Conservation (phyloP, 192 early-diverging fungal genomes). For the Mycoemilia scoparia region DNA sequence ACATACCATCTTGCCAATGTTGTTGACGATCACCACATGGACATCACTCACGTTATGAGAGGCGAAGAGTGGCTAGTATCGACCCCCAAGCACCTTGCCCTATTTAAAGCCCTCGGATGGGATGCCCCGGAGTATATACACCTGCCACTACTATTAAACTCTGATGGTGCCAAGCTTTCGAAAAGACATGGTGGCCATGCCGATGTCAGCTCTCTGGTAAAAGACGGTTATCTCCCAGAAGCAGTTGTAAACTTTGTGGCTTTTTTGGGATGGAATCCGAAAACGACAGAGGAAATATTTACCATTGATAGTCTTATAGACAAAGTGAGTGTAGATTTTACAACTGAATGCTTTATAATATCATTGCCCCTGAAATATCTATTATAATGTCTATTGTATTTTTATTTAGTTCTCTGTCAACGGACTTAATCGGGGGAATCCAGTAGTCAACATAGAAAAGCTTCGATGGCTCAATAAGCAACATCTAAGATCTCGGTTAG, state of each 20-base stretch:
- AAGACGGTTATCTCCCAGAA: constrained; percentile 65
- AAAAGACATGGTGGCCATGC: constrained; percentile 69
- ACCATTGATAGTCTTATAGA: constrained; percentile 22
- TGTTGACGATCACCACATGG: constrained; percentile 82
- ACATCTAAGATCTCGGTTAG: constrained; percentile 13
- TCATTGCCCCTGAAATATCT: no score
- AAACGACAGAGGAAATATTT: constrained; percentile 40
- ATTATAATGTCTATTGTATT: no score
- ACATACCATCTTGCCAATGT: constrained; percentile 95
- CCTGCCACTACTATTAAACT: constrained; percentile 71
- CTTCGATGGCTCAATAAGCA: constrained; percentile 27
- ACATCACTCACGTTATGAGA: constrained; percentile 77
- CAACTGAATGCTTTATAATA: background rate
- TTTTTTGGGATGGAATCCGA: constrained; percentile 61
- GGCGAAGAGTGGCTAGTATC: constrained; percentile 94
- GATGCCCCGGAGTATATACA: constrained; percentile 61
- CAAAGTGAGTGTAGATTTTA: background rate
- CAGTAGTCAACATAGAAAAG: constrained; percentile 17
- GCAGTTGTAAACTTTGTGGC: constrained; percentile 79
- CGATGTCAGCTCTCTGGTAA: constrained; percentile 48
- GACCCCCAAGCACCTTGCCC: constrained; percentile 74
- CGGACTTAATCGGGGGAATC: constrained; percentile 23
- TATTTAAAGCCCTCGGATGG: constrained; percentile 75
- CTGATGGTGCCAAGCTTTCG: constrained; percentile 69
- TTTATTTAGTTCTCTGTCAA: constrained; percentile 8